phyloP scores from a whole-genome alignment of 768 basidiomycete genomes.

The Rhizopogon rudus region DNA sequence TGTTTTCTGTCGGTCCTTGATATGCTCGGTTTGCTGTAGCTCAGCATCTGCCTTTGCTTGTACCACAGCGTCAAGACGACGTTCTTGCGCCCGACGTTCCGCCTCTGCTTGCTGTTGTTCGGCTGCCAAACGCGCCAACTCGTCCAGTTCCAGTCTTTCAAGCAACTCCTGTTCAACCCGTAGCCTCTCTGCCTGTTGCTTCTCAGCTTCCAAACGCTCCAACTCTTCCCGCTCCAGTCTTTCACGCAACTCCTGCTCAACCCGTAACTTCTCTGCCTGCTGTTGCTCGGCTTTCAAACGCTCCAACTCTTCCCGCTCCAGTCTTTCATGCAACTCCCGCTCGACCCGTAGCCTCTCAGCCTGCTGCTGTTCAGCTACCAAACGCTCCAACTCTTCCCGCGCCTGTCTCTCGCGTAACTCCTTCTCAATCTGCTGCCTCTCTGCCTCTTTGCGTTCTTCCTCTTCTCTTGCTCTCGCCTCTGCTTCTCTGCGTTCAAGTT shows the following conservation, averaged over 20 bases:
- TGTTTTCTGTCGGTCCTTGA: neutral
- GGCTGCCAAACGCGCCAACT: neutral
- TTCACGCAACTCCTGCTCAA: neutral
- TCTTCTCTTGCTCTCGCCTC: constrained; percentile 30
- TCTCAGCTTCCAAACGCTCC: constrained; percentile 10
- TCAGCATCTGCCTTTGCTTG: neutral
- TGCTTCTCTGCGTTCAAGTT: constrained; percentile 26
- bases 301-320: constrained; percentile 11
- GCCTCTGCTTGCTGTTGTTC: neutral
- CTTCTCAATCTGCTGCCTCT: constrained; percentile 21
- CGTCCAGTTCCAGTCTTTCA: no score
- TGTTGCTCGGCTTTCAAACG: neutral
- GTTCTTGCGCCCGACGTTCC: constrained; percentile 4
- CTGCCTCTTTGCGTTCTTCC: constrained; percentile 26
- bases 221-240: neutral
- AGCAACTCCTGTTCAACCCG: neutral
- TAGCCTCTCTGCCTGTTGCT: neutral
- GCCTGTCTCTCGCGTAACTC: constrained; percentile 25
- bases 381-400: constrained; percentile 25
- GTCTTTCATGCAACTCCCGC: constrained; percentile 18
- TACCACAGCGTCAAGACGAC: constrained; percentile 1
- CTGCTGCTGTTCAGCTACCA: constrained; percentile 2
- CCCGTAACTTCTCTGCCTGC: neutral
- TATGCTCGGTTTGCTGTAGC: no score
- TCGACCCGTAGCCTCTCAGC: constrained; percentile 10